Base-by-base conservation (phyloP, 805 yeast species). In the Cyberlindnera japonica region DNA sequence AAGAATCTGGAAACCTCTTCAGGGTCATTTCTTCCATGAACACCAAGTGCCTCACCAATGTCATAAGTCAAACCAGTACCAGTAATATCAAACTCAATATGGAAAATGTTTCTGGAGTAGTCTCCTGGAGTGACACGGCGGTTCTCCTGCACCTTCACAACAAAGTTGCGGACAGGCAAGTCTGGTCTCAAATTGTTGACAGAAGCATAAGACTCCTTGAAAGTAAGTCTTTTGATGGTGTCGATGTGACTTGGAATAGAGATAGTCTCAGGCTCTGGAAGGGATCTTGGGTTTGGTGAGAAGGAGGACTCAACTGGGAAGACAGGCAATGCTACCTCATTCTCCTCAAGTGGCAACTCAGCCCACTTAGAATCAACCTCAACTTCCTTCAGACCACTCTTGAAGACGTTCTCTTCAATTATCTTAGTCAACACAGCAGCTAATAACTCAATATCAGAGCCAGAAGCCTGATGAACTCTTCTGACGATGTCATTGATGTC, bases 31-130 rank as follows among this genome's bases (percentile, higher is more conserved):
- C 91, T 81, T 35, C 95, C 96, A 57, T 91, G 97, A 45, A 91
- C 77, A 57, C 98, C 98, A 45, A 91, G 76, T 16, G 98, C 96
- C 71, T 91, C 98, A 61, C 98, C 98, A 58, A 91, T 88, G 49
- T 82, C 93, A 61, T 91, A 91, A 36, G 79, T 86, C 59, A 91
- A 71, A 19, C 95, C 96, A 26, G 97, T 89, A 38, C 95, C 95
- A 33, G 89, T 65, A 58, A 82, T 77, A 61, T 91, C 98, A 52
- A 91, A 88, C 67, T 91, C 98, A 53, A 91, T 83, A 60, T 91
- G 96, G 87, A 91, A 91, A 55, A 91, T 90, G 66, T 91, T 85
- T 69, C 98, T 86, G 47, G 86, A 87, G 65, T 91, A 91, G 55
- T 86, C 90, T 26, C 55, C 58, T 6, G 98, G 97, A 15, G 98